Evolutionary conservation across 2,329 filamentous ascomycete genomes (phyloP), one percentile per base, ranked within the genome.

Genomic region (Nemania abortiva): DNA sequence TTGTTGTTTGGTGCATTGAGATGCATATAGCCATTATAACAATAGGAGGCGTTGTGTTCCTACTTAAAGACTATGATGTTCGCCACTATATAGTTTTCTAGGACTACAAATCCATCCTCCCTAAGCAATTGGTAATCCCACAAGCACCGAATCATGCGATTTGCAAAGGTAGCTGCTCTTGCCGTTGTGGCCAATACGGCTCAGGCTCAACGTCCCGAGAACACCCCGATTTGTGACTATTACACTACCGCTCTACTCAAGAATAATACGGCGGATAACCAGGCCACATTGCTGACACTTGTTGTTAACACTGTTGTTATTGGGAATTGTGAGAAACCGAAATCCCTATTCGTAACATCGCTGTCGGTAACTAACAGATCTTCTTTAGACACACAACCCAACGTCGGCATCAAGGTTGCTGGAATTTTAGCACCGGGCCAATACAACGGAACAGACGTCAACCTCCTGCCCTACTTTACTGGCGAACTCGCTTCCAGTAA

Each of bases 291-390:
- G 2, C 73, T 90, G 74, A 88, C 84, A 1, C 79, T 87, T 1
- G 77, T 90, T 3, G 87, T 90, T 74, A 90, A 90, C 79, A 90
- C 87, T 6, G 89, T 85, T 22, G 87, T 90, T 69, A 88, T 89
- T 72, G 88, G 89, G n/a, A 89, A 89, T 78, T 89, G 84, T 85
- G 75, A 72, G 82, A 69, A 7, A 5, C 1, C 3, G 59, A 60
- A 7, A 20, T 22, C 29, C 24, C 27, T 45, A 6, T 11, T 45
- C 6, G 57, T 7, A 49, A 34, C 37, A 6, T 52, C 15, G 29
- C 39, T 71, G 18, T 68, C 47, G 15, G 9, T 65, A 22, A 63
- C 29, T 27, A 37, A 42, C 60, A 39, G 5, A 63, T 66, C 31
- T 37, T 20, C 18, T 6, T n/a, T 66, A 86, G 84, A 88, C 76